Evolutionary conservation across 495 filamentous ascomycete species (phyloP).

Genomic region (Rhypophila decipiens): DNA sequence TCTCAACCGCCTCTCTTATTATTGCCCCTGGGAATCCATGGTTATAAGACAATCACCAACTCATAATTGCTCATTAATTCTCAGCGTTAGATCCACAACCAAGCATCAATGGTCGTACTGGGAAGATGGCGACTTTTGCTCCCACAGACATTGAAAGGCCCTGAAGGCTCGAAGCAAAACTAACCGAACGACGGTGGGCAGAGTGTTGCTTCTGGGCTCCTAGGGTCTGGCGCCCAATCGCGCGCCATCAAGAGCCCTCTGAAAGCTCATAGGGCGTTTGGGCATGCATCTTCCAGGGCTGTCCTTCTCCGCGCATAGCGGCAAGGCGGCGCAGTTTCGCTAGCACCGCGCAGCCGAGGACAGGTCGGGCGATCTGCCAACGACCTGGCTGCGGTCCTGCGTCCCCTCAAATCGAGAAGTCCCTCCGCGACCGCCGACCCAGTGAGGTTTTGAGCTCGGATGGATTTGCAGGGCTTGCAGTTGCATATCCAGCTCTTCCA

Average conservation of each 20-base stretch:
- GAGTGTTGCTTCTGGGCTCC: conserved; percentile 9
- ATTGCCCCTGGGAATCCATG: no score
- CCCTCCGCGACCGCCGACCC: not conserved
- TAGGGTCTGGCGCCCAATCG: conserved; percentile 27
- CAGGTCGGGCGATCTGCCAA: not conserved
- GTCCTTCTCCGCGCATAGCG: conserved; percentile 8
- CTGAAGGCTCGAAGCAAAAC: not conserved
- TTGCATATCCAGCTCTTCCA: not conserved
- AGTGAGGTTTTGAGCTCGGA: not conserved
- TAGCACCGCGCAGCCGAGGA: conserved; percentile 8
- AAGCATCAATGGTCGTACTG: not conserved
- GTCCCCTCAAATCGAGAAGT: no score
- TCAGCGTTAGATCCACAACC: no score
- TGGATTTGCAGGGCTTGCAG: not conserved
- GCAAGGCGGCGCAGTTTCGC: conserved; percentile 27
- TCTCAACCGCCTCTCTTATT: no score
- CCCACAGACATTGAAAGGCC: not conserved
- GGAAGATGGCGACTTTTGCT: not conserved
- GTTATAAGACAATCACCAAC: not conserved
- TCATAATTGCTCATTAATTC: no score
- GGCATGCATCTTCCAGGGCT: conserved; percentile 27
- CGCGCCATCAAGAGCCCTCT: conserved; percentile 16
- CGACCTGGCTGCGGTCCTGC: not conserved
- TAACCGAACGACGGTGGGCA: conserved; percentile 6
- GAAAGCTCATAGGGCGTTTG: conserved; percentile 29